phyloP scores from a whole-genome alignment of 495 filamentous ascomycete genomes.

The Podospora pseudopauciseta region DNA sequence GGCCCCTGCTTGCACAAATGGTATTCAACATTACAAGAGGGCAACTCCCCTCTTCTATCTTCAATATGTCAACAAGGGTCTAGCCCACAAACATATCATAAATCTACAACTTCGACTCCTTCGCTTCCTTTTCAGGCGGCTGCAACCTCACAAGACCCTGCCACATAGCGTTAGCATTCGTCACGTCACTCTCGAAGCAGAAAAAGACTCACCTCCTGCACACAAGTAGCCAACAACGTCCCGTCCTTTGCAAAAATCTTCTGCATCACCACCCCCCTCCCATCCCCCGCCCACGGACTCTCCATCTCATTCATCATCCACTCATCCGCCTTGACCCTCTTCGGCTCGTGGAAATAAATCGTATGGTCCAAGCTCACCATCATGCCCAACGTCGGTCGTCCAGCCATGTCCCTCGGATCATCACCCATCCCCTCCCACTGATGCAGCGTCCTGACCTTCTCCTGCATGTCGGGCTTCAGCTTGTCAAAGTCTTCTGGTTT shows the following conservation, averaged over 20 bases:
- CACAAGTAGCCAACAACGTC: conserved; percentile 75
- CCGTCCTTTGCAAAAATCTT: conserved; percentile 84
- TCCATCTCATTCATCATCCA: conserved; percentile 94
- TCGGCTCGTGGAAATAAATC: conserved; percentile 90
- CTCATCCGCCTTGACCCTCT: conserved; percentile 77
- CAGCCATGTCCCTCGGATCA: conserved; percentile 37
- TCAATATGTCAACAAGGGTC: not conserved
- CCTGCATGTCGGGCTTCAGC: conserved; percentile 30
- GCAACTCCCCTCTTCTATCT: not conserved
- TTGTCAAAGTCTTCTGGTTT: conserved; percentile 31
- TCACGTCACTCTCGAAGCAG: not conserved
- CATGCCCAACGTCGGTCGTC: conserved; percentile 70
- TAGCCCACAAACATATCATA: not conserved
- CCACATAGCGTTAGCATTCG: not conserved
- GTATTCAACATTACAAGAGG: not conserved
- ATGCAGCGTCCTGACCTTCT: conserved; percentile 34
- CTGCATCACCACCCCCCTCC: conserved; percentile 80
- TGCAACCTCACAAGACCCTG: not conserved
- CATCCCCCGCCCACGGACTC: conserved; percentile 90
- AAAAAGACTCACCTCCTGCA: conserved; percentile 62
- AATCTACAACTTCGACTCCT: not conserved
- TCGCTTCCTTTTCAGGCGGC: not conserved
- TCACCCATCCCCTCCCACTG: conserved; percentile 42
- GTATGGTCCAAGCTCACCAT: conserved; percentile 93
- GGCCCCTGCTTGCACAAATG: not conserved